Conservation (phyloP, 495 filamentous ascomycete species). For the Penicillium macrosclerotiorum region DNA sequence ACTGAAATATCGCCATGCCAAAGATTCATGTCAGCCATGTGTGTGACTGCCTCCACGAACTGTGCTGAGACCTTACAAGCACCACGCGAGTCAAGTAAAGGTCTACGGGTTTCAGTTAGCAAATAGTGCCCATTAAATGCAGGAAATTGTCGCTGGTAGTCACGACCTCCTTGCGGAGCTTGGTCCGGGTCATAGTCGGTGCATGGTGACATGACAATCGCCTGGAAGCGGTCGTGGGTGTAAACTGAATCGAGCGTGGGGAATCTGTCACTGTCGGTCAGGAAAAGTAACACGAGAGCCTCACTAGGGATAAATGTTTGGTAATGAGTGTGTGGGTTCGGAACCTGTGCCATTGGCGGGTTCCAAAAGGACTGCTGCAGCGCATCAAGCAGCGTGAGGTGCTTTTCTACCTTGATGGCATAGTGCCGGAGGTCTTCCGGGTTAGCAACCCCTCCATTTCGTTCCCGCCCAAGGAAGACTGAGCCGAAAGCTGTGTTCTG, state of each 20-base stretch:
- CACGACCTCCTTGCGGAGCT: not conserved
- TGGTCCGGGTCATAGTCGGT: slow-evolving; percentile 15
- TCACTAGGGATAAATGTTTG: slow-evolving; percentile 21
- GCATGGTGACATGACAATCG: slow-evolving; percentile 24
- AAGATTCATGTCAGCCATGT: slow-evolving; percentile 25
- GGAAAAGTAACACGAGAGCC: slow-evolving; percentile 21
- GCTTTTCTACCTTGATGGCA: slow-evolving; percentile 22
- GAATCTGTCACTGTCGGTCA: slow-evolving; percentile 21
- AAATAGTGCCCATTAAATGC: slow-evolving; percentile 17
- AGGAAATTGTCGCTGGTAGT: slow-evolving; percentile 4
- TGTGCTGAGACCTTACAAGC: slow-evolving; percentile 28
- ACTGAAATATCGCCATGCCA: slow-evolving; percentile 24
- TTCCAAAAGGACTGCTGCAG: not conserved
- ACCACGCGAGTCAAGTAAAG: slow-evolving; percentile 17
- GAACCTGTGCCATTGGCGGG: slow-evolving; percentile 6
- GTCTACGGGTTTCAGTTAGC: slow-evolving; percentile 5
- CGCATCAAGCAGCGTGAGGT: slow-evolving; percentile 6
- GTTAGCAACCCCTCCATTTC: not conserved
- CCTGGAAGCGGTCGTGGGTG: slow-evolving; percentile 15
- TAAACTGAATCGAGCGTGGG: slow-evolving; percentile 29
- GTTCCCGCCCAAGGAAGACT: slow-evolving; percentile 20
- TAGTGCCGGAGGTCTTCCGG: slow-evolving; percentile 7
- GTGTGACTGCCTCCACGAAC: slow-evolving; percentile 19
- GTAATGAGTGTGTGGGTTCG: not conserved
- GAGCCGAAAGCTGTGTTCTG: slow-evolving; percentile 20